Base-by-base conservation (phyloP, 1,139 yeast species). In the Kodamaea alishanica region DNA sequence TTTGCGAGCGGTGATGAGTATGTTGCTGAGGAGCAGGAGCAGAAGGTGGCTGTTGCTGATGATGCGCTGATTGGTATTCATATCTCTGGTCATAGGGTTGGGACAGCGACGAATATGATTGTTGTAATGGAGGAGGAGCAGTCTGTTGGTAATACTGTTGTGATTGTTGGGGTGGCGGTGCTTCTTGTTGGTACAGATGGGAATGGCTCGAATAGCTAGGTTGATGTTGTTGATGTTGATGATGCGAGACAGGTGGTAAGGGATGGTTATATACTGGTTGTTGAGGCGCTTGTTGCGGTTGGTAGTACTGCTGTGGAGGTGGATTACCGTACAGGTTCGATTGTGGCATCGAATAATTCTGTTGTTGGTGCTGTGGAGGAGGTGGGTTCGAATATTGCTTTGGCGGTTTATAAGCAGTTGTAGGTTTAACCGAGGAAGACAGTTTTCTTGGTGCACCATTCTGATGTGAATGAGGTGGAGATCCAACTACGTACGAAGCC, bases 401-500 rank as follows among this genome's bases (percentile, higher is more conserved):
- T 33, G 53, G 48, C 25, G 56, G 55, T 27, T 51, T 42, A 34
- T 48, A 48, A 10, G 47, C 50, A 27, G 43, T 42, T 23, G 44
- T 32, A 6, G 41, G 43, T 26, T 46, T 31, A 44, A 40, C 33
- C 37, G 47, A n/a, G 39, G 45, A 12, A 22, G 34, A 35, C 28
- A 45, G 30, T 10, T 46, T 49, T 47, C 52, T 53, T 8, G 20
- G 20, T 15, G 20, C 20, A 15, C 20, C 20, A 15, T 15, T 15
- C 24, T 28, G 8, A 12, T n/a, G 23, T 52, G 55, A 38, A 51
- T 30, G 30, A 33, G 25, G 24, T 40, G 58, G 53, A 35, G 47
- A 30, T 46, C 48, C 56, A 26, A 58, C 61, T 11, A 57, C 59
- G 46, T 70, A 68, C 4, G 71, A 60, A 6, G 73, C 73, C 54